Evolutionary conservation across 2,329 filamentous ascomycete genomes (phyloP).

Genomic region (Penicillium paneum): DNA sequence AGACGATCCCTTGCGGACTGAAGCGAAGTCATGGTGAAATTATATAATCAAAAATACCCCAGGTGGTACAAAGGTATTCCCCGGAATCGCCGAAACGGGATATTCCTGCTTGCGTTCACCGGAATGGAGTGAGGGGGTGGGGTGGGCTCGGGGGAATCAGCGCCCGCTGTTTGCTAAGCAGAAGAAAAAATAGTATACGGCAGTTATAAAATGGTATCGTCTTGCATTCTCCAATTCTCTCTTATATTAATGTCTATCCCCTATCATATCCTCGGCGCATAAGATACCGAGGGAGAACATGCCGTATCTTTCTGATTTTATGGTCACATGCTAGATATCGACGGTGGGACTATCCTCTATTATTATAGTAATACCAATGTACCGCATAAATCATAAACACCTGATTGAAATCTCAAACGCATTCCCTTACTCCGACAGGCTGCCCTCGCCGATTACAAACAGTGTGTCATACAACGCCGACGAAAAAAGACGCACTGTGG

Average conservation of each 20-base stretch:
- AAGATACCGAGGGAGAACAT: background rate
- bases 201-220: too few relatives aligned
- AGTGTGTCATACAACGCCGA: slow-evolving; percentile 24
- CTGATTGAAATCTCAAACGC: background rate
- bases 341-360: background rate
- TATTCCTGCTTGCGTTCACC: slow-evolving; percentile 38
- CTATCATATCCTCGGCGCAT: background rate
- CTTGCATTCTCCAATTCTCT: too few relatives aligned
- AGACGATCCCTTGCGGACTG: slow-evolving; percentile 31
- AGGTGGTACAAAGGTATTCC: slow-evolving; percentile 5
- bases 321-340: background rate
- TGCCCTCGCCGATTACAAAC: slow-evolving; percentile 11
- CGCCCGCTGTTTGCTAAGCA: background rate
- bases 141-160: background rate
- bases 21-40: slow-evolving; percentile 21
- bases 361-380: background rate
- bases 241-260: background rate
- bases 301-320: background rate
- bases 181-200: too few relatives aligned
- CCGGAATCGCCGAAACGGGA: slow-evolving; percentile 25
- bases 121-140: slow-evolving; percentile 23
- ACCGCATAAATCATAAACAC: background rate
- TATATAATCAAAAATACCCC: slow-evolving; percentile 6
- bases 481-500: slow-evolving; percentile 25
- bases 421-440: slow-evolving; percentile 15